These are phyloP conservation scores for Melampsora larici-populina DNA, from an alignment of 1,284 basidiomycete genomes.

Conservation along the genomic window DNA sequence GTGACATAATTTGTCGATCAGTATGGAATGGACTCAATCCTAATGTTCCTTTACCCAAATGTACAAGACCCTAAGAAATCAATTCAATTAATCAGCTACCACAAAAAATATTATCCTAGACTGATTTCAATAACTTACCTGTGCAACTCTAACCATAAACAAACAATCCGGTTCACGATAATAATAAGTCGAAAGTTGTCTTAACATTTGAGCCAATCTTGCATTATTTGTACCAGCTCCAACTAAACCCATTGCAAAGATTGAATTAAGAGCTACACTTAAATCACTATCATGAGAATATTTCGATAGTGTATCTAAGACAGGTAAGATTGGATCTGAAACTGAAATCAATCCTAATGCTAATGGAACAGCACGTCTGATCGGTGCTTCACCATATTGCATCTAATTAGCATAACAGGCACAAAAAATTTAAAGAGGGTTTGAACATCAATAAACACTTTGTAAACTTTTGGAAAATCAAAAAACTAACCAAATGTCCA, in stretches of 20 bases:
- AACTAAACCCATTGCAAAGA: conserved; percentile 97
- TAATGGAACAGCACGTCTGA: conserved; percentile 90
- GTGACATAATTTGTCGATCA: conserved; percentile 84
- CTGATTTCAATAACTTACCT: conserved; percentile 53
- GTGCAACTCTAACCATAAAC: conserved; percentile 93
- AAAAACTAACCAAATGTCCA: conserved; percentile 66
- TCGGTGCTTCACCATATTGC: conserved; percentile 94
- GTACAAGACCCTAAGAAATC: conserved; percentile 68
- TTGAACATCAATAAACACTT: not conserved
- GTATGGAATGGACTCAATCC: conserved; percentile 97
- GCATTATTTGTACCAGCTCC: conserved; percentile 99
- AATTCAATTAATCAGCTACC: no score
- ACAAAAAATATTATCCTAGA: not conserved
- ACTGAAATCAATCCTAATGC: conserved; percentile 90
- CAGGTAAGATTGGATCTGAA: conserved; percentile 91
- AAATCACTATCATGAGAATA: conserved; percentile 99
- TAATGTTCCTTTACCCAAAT: conserved; percentile 99
- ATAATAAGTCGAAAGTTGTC: conserved; percentile 94
- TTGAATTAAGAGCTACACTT: conserved; percentile 90
- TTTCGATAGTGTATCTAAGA: conserved; percentile 97
- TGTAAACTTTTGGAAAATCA: not conserved
- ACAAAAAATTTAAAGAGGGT: not conserved
- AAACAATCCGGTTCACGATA: conserved; percentile 94
- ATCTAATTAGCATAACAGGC: conserved; percentile 58
- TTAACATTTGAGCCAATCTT: conserved; percentile 91